Percentiles rank a stretch among this genome's conserved stretches.
phyloP scores from a whole-genome alignment of 2,329 filamentous ascomycete genomes.

The Pseudogymnoascus sp. region DNA sequence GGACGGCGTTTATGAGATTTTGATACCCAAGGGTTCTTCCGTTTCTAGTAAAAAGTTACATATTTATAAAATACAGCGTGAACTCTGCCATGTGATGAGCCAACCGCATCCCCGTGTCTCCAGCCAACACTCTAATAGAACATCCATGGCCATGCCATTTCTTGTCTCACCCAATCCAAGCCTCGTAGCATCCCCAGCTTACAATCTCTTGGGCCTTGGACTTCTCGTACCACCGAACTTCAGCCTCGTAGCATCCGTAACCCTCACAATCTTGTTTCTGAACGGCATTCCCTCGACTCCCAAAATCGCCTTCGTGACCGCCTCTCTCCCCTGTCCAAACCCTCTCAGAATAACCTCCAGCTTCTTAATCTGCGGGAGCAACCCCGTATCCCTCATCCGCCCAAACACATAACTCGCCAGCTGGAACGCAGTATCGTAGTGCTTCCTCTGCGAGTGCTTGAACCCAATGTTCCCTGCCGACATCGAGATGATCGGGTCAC shows the following conservation, averaged over 20 bases:
- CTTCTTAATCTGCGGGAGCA: constrained; percentile 66
- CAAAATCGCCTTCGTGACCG: constrained; percentile 80
- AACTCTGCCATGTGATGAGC: constrained; percentile 4
- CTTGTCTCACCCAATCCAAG: neutral
- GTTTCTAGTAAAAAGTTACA: constrained; percentile 7
- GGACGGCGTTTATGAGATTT: constrained; percentile 4
- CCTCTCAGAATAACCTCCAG: constrained; percentile 79
- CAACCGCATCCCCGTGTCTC: neutral
- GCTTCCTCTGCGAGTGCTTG: constrained; percentile 68
- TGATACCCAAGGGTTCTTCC: constrained; percentile 10
- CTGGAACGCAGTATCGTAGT: constrained; percentile 91
- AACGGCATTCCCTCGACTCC: constrained; percentile 76
- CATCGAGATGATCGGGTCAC: constrained; percentile 71
- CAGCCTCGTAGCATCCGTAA: constrained; percentile 79
- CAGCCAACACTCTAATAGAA: neutral
- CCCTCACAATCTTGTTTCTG: constrained; percentile 66
- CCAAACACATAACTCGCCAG: constrained; percentile 76
- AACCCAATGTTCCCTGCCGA: constrained; percentile 90
- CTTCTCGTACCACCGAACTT: constrained; percentile 96
- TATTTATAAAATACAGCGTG: constrained; percentile 8
- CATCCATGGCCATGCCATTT: neutral
- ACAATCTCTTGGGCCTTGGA: constrained; percentile 72
- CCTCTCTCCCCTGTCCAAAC: constrained; percentile 82
- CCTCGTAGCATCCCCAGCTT: constrained; percentile 36
- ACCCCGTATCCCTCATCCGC: constrained; percentile 74